These are phyloP conservation scores for Erysimum cheiri DNA, from an alignment of 441 rosid genomes.

Conservation along the genomic window DNA sequence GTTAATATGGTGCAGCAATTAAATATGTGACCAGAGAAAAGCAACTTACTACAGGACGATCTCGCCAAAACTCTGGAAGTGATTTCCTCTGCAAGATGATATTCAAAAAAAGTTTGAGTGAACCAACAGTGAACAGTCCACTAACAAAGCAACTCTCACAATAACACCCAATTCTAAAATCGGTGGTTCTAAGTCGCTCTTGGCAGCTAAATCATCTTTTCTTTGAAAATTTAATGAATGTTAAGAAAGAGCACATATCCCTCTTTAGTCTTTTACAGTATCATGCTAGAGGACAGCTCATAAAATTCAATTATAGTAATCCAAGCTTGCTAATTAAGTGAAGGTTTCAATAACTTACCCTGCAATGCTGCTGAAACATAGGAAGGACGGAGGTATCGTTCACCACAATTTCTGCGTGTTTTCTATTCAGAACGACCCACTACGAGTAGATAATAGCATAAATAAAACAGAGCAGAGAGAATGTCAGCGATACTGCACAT, in stretches of 20 bases:
- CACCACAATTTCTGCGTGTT: slow-evolving; percentile 87
- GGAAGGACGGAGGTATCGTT: slow-evolving; percentile 83
- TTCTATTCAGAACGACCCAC: slow-evolving; percentile 93
- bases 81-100: slow-evolving; percentile 74
- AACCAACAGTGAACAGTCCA: slow-evolving; percentile 6
- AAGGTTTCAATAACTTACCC: slow-evolving; percentile 57
- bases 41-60: slow-evolving; percentile 76
- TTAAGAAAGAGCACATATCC: neutral
- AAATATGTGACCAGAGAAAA: slow-evolving; percentile 31
- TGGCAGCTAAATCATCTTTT: slow-evolving; percentile 12
- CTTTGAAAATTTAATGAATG: slow-evolving; percentile 6
- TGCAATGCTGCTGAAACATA: slow-evolving; percentile 88
- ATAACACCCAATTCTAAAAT: neutral
- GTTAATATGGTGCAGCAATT: slow-evolving; percentile 14
- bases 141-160: slow-evolving; percentile 24
- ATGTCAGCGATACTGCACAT: slow-evolving; percentile 16
- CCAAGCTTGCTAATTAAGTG: slow-evolving; percentile 8
- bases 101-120: neutral
- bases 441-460: slow-evolving; percentile 46
- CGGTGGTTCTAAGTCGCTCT: neutral
- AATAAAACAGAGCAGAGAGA: slow-evolving; percentile 29
- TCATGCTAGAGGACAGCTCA: slow-evolving; percentile 8
- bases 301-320: neutral
- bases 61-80: slow-evolving; percentile 98
- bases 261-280: neutral